Base-by-base conservation (phyloP, 108 stramenopile genomes). In the Discostella pseudostelligera region DNA sequence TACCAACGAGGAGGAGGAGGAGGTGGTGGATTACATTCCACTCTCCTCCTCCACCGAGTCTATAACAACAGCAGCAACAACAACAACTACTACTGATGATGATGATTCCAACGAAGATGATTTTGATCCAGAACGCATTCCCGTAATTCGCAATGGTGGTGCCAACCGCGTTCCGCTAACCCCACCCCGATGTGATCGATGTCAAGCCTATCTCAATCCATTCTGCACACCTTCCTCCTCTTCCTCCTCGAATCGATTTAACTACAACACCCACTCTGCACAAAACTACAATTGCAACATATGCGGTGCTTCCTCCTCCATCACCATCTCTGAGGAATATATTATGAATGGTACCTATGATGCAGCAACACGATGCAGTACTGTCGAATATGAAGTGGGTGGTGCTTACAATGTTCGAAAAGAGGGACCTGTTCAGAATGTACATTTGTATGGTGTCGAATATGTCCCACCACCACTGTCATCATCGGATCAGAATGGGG, bases 151-250 rank as follows among this genome's bases (percentile, higher is more conserved):
- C 20, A 42, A 47, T 21, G 45, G 39, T 28, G 49, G 43, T 21
- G 45, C 69, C 1, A 78, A 70, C 11, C 35, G 12, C 57, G 20
- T 40, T 12, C 19, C 67, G n/a, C 50, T 78, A 16, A 42, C 44
- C 4, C 85, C 87, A 25, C 87, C 87, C 2, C 79, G 89, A 17
- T 94, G 93, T 56, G 45, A 47, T 45, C 62, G 74, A 39, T 94
- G 93, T 60, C 40, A 68, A 26, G 89, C 87, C 51, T 94, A 94
- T 73, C 82, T 78, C 40, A 91, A 87, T 78, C 83, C 89, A 20
- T 93, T 82, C 61, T 92, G 85, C 69, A 66, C 46, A 8, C 68
- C 56, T 35, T 48, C 48, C 51, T 48, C 59, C 35, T 45, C 62
- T 45, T 28, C 28, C 62, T 36, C 6, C 32, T 25, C 21, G 53